phyloP scores from a whole-genome alignment of 2,329 filamentous ascomycete species.

The Colletotrichum musicola region DNA sequence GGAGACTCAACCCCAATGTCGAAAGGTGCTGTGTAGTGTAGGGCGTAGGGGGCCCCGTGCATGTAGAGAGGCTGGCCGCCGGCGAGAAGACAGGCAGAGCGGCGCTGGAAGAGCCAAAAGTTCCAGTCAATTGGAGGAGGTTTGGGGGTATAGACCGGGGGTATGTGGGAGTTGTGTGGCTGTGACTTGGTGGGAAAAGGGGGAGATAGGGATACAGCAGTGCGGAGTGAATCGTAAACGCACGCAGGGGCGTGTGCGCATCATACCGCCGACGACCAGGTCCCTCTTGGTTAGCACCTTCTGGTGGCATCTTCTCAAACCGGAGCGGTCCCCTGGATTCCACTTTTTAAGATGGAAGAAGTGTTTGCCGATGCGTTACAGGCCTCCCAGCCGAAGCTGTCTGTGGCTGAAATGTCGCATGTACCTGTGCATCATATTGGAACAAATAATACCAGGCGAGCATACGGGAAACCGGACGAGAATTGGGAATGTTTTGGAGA shows the following conservation, averaged over 20 bases:
- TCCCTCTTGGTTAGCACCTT: conserved; percentile 18
- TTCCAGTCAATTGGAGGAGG: neutral
- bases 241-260: conserved; percentile 21
- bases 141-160: neutral
- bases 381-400: neutral
- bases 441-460: neutral
- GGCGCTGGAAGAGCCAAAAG: neutral
- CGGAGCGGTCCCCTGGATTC: conserved; percentile 37
- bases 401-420: conserved; percentile 18
- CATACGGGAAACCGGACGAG: too few relatives aligned
- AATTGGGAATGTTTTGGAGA: neutral
- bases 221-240: neutral
- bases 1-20: neutral
- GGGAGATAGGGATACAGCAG: neutral
- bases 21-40: neutral
- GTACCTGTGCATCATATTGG: neutral
- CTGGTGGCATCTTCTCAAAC: conserved; percentile 35
- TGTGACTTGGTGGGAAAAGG: conserved; percentile 11
- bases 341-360: conserved; percentile 41
- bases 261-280: neutral
- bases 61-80: neutral
- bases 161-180: neutral
- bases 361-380: conserved; percentile 38
- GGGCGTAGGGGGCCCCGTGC: neutral
- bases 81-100: neutral